These are phyloP conservation scores for Babesia microti DNA, from an alignment of 169 alveolate species.

Conservation along the genomic window DNA sequence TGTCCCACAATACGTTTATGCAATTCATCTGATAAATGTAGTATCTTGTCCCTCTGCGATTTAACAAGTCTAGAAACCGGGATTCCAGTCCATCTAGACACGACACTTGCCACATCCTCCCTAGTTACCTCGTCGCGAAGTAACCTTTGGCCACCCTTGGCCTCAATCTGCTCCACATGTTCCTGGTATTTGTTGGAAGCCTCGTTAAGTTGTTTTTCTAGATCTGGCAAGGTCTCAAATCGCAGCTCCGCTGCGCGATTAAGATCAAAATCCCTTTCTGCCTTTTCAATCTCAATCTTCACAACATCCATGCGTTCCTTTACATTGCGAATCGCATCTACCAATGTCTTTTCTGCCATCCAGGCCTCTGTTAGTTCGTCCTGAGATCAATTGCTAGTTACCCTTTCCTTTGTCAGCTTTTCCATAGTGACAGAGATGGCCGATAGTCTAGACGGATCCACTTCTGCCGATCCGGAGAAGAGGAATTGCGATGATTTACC, in stretches of 20 bases:
- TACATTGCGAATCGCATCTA: constrained; percentile 60
- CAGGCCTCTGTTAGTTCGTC: constrained; percentile 49
- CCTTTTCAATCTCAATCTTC: constrained; percentile 66
- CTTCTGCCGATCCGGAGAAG: constrained; percentile 14
- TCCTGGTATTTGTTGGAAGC: constrained; percentile 47
- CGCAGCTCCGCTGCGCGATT: constrained; percentile 78
- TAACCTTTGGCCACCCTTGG: constrained; percentile 45
- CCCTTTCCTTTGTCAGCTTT: too few relatives aligned
- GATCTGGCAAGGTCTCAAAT: constrained; percentile 73
- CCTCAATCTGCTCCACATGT: constrained; percentile 42
- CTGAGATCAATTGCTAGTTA: too few relatives aligned
- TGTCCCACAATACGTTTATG: constrained; percentile 71
- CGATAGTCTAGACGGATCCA: constrained; percentile 7
- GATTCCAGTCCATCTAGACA: constrained; percentile 77
- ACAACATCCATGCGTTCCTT: constrained; percentile 67
- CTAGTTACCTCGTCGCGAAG: constrained; percentile 70
- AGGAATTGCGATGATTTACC: too few relatives aligned
- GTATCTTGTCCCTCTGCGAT: constrained; percentile 69
- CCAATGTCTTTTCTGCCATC: constrained; percentile 60
- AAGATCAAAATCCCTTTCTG: constrained; percentile 67
- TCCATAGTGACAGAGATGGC: too few relatives aligned
- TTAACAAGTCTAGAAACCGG: constrained; percentile 62
- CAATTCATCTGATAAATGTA: constrained; percentile 56
- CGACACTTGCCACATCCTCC: constrained; percentile 71
- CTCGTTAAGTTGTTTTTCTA: constrained; percentile 55